Evolutionary conservation across 768 basidiomycete species (phyloP), one percentile per base, ranked within the genome.

Genomic region (Multifurca ochricompacta): DNA sequence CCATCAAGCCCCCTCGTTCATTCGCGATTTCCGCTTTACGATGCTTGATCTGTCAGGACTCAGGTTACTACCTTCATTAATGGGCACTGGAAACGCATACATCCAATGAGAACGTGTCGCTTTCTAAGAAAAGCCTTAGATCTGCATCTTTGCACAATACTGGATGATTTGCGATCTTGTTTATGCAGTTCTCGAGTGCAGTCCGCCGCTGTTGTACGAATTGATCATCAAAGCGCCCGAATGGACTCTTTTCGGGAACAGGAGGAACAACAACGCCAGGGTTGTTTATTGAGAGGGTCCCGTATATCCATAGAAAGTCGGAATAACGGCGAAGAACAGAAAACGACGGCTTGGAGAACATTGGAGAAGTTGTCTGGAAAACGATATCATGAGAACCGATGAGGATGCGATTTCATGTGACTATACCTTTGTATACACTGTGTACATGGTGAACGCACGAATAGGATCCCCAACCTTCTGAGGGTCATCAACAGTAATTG

Each of bases 241-340:
- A 90, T 0, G 91, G 73, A 57, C 87, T 91, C 75, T 99, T 99
- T 68, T 95, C 96, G 0, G 96, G 96, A 5, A 87, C 89, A 0
- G 95, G 95, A 7, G 96, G 96, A 0, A 99, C 92, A 35, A 98
- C 87, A 2, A 98, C 93, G 8, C 96, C 96, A 3, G 95, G 94
- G 65, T 98, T 98, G 69, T 97, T 97, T 61, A 71, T 67, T 0
- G 83, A 85, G 2, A 99, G 77, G 0, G 86, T 82, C 64, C 93
- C 91, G 68, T 90, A 96, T 1, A 99, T 70, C 96, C 96, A 98
- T 18, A 97, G 78, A 64, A 98, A 99, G 69, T 99, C 95, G 6
- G 91, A 92, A 69, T 96, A 99, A 30, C 96, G 84, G n/a, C 96
- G 80, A 1, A 99, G 81, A 48, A 97, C 96, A 2, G 93, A 94